Base-by-base conservation (phyloP, 163 green algal genomes). In the Volvox carteri region DNA sequence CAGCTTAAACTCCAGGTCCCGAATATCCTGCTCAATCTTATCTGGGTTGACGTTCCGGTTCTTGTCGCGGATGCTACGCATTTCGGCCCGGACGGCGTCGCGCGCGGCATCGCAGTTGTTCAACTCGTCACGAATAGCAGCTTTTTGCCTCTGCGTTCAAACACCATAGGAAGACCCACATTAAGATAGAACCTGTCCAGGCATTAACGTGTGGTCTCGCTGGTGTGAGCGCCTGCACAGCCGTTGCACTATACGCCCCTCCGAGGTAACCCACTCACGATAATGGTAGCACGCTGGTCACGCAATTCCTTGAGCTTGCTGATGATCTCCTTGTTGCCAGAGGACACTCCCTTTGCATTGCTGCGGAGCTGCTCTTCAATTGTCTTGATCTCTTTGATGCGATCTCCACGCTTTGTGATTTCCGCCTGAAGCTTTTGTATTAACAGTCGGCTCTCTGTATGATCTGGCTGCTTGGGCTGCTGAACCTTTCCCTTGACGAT, bases 311-410 rank as follows among this genome's bases (percentile, higher is more conserved):
- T 50, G 41, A 93, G 70, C 54, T 88, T 90, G 50, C 39, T 65
- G 33, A 91, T 62, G 4, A 88, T 44, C 28, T 91, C 86, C 50
- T 56, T 72, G 77, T 87, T 90, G 77, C 77, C 86, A 8, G 65
- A 84, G 19, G 54, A 79, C 1, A 35, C 65, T 5, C 54, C 79
- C 33, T 86, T 83, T 23, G 65, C 56, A n/a, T 62, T 72, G 23
- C 50, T 81, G n/a, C 86, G 78, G 7, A 86, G 48, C 41, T 88
- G 58, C 65, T 94, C 90, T 33, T 92, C 48, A 33, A 93, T 86
- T 41, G 68, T 78, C 87, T 95, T 95, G 90, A 95, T 95, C 81
- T 94, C 89, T 60, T 92, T 90, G 4, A 94, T 94, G 67, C 91
- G 91, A 72, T 90, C 84, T 39, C 67, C 77, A 28, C 72, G 85